Evolutionary conservation across 2,329 filamentous ascomycete species (phyloP).

Genomic region (Mariannaea elegans): DNA sequence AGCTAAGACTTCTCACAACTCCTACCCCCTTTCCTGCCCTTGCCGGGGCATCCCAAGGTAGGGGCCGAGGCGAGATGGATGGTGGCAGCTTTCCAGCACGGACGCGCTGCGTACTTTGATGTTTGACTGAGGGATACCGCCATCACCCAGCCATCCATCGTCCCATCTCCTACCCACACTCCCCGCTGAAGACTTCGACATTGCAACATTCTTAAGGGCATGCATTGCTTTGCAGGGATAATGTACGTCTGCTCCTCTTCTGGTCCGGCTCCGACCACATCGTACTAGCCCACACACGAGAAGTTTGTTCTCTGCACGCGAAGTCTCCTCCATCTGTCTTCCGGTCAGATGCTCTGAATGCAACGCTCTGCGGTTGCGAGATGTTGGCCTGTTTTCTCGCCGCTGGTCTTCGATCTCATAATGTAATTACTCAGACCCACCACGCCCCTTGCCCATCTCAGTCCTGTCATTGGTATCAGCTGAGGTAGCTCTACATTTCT

Average conservation of each 20-base stretch:
- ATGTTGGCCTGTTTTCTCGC: background rate
- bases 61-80: background rate
- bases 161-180: slow-evolving; percentile 14
- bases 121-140: slow-evolving; percentile 7
- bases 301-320: too few relatives aligned
- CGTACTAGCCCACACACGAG: slow-evolving; percentile 7
- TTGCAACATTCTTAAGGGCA: background rate
- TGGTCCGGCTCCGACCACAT: slow-evolving; percentile 6
- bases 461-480: background rate
- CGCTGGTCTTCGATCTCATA: background rate
- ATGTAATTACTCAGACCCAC: slow-evolving; percentile 17
- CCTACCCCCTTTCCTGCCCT: slow-evolving; percentile 1
- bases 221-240: slow-evolving; percentile 3
- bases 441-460: slow-evolving; percentile 15
- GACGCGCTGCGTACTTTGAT: slow-evolving; percentile 14
- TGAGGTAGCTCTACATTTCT: background rate
- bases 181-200: background rate
- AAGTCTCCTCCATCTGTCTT: background rate
- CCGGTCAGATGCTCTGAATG: background rate
- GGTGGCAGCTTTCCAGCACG: slow-evolving; percentile 18
- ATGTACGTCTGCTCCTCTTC: background rate
- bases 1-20: background rate
- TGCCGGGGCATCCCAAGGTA: slow-evolving; percentile 14
- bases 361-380: background rate
- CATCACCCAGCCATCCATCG: slow-evolving; percentile 4